Percentiles rank a stretch among this genome's conserved stretches.
Evolutionary conservation across 345 rosid species (phyloP).

Genomic region (Salix viminalis): DNA sequence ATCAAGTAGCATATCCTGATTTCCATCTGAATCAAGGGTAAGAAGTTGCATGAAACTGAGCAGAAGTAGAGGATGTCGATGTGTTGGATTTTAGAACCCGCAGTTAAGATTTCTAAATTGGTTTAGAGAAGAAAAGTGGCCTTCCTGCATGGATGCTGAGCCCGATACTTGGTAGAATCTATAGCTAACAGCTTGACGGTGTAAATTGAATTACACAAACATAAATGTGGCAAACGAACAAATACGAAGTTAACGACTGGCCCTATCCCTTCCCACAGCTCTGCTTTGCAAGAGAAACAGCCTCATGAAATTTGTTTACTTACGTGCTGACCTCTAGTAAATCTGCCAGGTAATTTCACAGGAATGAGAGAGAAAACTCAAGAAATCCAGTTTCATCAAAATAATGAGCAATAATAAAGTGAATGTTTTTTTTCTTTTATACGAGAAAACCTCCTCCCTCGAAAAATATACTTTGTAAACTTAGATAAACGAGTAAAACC

Average conservation of each 20-base stretch:
- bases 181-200: too few relatives aligned
- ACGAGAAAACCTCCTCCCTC: too few relatives aligned
- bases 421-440: background rate
- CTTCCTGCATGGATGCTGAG: too few relatives aligned
- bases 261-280: background rate
- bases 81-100: background rate
- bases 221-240: too few relatives aligned
- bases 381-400: background rate
- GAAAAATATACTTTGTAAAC: accelerated
- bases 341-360: background rate
- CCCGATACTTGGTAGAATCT: too few relatives aligned
- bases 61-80: background rate
- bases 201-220: too few relatives aligned
- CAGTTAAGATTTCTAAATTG: background rate
- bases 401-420: background rate
- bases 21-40: background rate
- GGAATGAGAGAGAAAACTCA: background rate
- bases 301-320: background rate
- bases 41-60: too few relatives aligned
- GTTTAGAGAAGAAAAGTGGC: background rate
- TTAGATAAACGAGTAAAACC: too few relatives aligned
- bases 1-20: background rate
- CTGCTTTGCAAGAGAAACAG: background rate
- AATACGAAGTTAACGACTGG: background rate
- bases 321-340: background rate